A percentile compares a stretch with the other conserved stretches of the same genome.
These are phyloP conservation scores for Eutrema japonicum DNA, from an alignment of 345 rosid genomes.

Conservation along the genomic window DNA sequence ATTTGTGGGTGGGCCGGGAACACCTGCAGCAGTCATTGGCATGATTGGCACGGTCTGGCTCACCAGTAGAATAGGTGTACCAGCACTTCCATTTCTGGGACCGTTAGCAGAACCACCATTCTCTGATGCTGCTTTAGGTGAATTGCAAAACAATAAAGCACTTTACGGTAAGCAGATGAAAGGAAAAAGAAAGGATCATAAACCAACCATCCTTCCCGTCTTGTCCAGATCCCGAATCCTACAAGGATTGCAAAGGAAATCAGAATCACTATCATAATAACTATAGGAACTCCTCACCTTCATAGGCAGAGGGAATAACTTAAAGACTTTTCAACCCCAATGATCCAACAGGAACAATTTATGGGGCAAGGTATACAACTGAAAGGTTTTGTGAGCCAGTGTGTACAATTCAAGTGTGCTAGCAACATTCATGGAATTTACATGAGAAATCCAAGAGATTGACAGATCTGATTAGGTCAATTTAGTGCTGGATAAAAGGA, in stretches of 20 bases:
- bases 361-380: neutral
- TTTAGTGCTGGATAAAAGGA: slow-evolving; percentile 9
- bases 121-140: slow-evolving; percentile 70
- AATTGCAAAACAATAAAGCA: slow-evolving; percentile 37
- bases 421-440: neutral
- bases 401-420: slow-evolving; percentile 11
- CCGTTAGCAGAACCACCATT: slow-evolving; percentile 72
- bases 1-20: slow-evolving; percentile 89
- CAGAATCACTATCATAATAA: neutral
- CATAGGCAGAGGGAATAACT: neutral
- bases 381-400: neutral
- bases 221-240: slow-evolving; percentile 79
- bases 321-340: neutral
- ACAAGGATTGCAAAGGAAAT: slow-evolving; percentile 26
- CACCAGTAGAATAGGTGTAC: slow-evolving; percentile 51
- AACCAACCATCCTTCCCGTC: slow-evolving; percentile 72
- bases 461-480: slow-evolving; percentile 12
- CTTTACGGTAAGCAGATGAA: slow-evolving; percentile 18
- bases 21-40: slow-evolving; percentile 68
- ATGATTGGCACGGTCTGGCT: slow-evolving; percentile 59
- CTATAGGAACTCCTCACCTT: neutral
- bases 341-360: neutral
- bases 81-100: slow-evolving; percentile 70
- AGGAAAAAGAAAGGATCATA: slow-evolving; percentile 15
- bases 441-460: neutral